phyloP scores from a whole-genome alignment of 805 yeast genomes.

The Isabelozyma rhagii region DNA sequence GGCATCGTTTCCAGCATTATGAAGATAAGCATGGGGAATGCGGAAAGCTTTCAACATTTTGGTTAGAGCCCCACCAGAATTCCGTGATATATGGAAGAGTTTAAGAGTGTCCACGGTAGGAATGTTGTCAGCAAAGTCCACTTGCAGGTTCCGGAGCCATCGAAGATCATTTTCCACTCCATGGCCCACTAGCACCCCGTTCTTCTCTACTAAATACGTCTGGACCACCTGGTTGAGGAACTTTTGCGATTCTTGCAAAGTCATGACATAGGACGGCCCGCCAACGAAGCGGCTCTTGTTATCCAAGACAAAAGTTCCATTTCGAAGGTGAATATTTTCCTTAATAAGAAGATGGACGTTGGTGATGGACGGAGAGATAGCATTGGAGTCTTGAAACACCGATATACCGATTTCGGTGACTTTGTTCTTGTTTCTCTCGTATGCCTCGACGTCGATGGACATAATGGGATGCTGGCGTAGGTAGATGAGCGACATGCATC shows the following conservation, averaged over 20 bases:
- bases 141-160: constrained; percentile 48
- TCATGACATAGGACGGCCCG: constrained; percentile 47
- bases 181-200: constrained; percentile 56
- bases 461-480: constrained; percentile 32
- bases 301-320: constrained; percentile 55
- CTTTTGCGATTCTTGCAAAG: constrained; percentile 28
- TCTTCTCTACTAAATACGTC: constrained; percentile 32
- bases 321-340: constrained; percentile 38
- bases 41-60: constrained; percentile 43
- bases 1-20: constrained; percentile 73
- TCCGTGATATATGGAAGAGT: constrained; percentile 40
- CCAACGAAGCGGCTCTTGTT: constrained; percentile 48
- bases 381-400: constrained; percentile 44
- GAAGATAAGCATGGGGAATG: constrained; percentile 58
- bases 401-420: constrained; percentile 61
- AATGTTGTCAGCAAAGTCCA: constrained; percentile 37
- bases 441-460: constrained; percentile 58
- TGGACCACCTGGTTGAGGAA: constrained; percentile 43
- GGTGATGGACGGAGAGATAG: constrained; percentile 39
- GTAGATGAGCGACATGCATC: constrained; percentile 18
- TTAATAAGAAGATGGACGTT: constrained; percentile 43
- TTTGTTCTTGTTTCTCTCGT: constrained; percentile 38
- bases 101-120: constrained; percentile 46
- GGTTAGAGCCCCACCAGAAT: constrained; percentile 42
- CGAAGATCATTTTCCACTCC: constrained; percentile 51